Conservation (phyloP, 169 alveolate genomes). For the Theileria parva region DNA sequence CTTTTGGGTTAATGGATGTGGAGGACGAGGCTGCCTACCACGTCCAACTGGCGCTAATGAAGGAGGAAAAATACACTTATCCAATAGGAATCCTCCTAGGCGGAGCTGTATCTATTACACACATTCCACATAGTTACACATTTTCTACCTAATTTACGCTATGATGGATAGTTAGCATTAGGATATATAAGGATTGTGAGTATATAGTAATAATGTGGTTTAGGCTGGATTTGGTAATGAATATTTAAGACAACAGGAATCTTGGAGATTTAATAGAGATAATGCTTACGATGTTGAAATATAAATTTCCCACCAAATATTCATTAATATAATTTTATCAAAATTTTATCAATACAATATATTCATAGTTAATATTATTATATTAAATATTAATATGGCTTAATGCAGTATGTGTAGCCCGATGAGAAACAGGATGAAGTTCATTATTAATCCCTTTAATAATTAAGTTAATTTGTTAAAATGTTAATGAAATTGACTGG, state of each 20-base stretch:
- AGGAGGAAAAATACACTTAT: constrained; percentile 89
- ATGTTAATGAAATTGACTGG: constrained; percentile 19
- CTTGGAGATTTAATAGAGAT: constrained; percentile 67
- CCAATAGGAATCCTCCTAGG: constrained; percentile 92
- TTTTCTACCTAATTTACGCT: not conserved
- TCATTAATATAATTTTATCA: not conserved
- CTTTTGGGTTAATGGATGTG: constrained; percentile 92
- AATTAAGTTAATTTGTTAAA: not conserved
- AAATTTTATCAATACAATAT: not conserved
- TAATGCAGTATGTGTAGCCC: not conserved
- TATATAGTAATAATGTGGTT: constrained; percentile 1
- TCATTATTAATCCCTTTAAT: too few relatives aligned
- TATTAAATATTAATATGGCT: too few relatives aligned
- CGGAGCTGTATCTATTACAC: constrained; percentile 75
- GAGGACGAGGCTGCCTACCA: constrained; percentile 89
- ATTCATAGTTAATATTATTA: too few relatives aligned
- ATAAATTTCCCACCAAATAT: constrained; percentile 24
- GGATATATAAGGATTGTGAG: constrained; percentile 6
- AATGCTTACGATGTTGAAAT: constrained; percentile 84
- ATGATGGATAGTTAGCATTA: not conserved
- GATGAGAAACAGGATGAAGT: too few relatives aligned
- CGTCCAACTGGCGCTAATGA: constrained; percentile 85
- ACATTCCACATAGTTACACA: too few relatives aligned
- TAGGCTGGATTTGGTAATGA: constrained; percentile 82
- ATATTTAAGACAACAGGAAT: constrained; percentile 79